Evolutionary conservation across 78 protist genomes (phyloP), one percentile per base, ranked within the genome.

Genomic region (Diacronema lutheri): DNA sequence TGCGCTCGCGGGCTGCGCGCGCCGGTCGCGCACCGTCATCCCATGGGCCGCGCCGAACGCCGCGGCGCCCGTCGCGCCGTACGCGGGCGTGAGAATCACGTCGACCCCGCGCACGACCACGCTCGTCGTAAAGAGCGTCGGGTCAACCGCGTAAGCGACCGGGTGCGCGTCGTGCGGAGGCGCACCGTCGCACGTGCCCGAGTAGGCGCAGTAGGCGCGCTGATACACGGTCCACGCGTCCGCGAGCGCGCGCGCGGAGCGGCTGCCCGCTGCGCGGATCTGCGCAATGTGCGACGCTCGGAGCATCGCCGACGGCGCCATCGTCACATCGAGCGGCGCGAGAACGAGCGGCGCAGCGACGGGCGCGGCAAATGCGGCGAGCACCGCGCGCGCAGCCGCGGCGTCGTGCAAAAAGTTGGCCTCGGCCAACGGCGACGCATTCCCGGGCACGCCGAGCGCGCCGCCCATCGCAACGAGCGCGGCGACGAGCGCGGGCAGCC

Each of bases 391-490:
- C 33, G 72, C 72, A 2, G 72, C 72, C 4, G 16, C 40, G 20
- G 72, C 12, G 72, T 65, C 72, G 72, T 65, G 72, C 40, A 1
- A 9, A 38, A 65, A 65, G 16, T 65, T 65, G 40, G 72, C 72
- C 72, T 65, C 72, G 29, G 72, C 72, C n/a, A 65, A 38, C 13
- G 72, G 72, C 40, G 33, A 4, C 55, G 46, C 76, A 19, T 68
- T 68, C 46, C 76, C 76, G 29, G 41, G 50, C 16, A 1, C 14
- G 50, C 6, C 5, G 46, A 68, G n/a, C n/a, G 76, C 41, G 76
- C 76, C 76, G 50, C 76, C 76, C 76, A 68, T 68, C 11, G 38
- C 29, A 26, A 68, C 50, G 76, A 68, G 50, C 29, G 50, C 21
- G 31, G 26, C 21, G 26, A 68, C 26, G n/a, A 68, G 76, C 55